Evolutionary conservation across 441 rosid genomes (phyloP).

Genomic region (Flueggea neowawraea): DNA sequence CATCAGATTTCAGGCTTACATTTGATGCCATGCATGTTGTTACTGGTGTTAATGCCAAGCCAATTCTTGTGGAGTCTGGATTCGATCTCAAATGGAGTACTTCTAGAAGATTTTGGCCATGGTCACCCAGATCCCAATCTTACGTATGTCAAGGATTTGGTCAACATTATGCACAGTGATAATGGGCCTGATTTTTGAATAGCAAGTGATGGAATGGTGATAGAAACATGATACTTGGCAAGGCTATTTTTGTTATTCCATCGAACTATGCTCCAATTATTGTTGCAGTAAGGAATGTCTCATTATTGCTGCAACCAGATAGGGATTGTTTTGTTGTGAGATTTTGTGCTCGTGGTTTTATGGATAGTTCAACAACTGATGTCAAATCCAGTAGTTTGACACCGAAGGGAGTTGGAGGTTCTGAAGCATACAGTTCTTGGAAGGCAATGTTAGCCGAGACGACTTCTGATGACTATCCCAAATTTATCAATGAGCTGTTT

Average conservation of each 20-base stretch:
- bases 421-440: no score
- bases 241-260: no score
- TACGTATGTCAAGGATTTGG: conserved; percentile 96
- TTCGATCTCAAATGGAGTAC: conserved; percentile 83
- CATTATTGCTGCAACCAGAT: conserved; percentile 95
- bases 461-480: conserved; percentile 53
- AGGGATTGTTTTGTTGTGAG: conserved; percentile 98
- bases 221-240: no score
- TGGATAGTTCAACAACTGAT: conserved; percentile 73
- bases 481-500: conserved; percentile 88
- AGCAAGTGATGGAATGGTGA: no score
- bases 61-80: conserved; percentile 80
- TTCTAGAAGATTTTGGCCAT: conserved; percentile 93
- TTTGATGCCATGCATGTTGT: conserved; percentile 99
- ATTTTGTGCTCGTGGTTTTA: conserved; percentile 88
- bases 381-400: conserved; percentile 83
- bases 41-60: conserved; percentile 94
- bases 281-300: no score
- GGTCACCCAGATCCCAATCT: conserved; percentile 99
- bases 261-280: no score
- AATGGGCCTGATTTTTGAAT: no score
- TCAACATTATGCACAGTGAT: conserved; percentile 58
- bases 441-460: conserved; percentile 98
- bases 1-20: conserved; percentile 76
- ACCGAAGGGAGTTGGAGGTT: conserved; percentile 64